Conservation (phyloP, 176 grass and related monocot species). For the Cocos nucifera region DNA sequence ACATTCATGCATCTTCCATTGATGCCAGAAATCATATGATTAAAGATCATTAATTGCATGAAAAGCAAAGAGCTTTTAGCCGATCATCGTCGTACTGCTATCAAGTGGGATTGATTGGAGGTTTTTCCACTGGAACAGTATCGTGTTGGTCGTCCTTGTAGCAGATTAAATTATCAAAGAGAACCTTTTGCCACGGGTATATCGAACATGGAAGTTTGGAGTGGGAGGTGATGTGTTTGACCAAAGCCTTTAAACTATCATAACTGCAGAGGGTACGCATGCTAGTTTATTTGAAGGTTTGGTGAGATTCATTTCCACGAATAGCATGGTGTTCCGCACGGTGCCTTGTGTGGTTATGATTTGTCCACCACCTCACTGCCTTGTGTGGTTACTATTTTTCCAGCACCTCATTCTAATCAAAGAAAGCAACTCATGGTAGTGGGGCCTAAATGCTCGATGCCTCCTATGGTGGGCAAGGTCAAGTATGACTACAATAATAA, state of each 20-base stretch:
- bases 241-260: background rate
- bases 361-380: slow-evolving; percentile 7
- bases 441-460: background rate
- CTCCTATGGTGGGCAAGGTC: background rate
- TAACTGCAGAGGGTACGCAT: too few relatives aligned
- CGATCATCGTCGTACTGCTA: slow-evolving; percentile 12
- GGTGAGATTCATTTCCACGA: slow-evolving; percentile 33
- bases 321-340: slow-evolving; percentile 10
- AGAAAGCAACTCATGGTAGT: background rate
- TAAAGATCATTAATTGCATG: too few relatives aligned
- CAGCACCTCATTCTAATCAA: slow-evolving; percentile 10
- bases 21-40: slow-evolving; percentile 11
- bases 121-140: slow-evolving; percentile 4
- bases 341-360: slow-evolving; percentile 3
- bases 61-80: slow-evolving; percentile 7
- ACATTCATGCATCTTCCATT: background rate
- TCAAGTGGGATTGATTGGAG: slow-evolving; percentile 8
- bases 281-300: background rate
- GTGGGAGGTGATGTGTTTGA: slow-evolving; percentile 10
- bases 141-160: background rate
- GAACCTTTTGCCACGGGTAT: slow-evolving; percentile 13
- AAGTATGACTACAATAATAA: background rate
- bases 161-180: background rate
- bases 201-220: slow-evolving; percentile 4
- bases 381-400: slow-evolving; percentile 14